Conservation (phyloP, 305 asterid genomes). For the Rubia balearica region DNA sequence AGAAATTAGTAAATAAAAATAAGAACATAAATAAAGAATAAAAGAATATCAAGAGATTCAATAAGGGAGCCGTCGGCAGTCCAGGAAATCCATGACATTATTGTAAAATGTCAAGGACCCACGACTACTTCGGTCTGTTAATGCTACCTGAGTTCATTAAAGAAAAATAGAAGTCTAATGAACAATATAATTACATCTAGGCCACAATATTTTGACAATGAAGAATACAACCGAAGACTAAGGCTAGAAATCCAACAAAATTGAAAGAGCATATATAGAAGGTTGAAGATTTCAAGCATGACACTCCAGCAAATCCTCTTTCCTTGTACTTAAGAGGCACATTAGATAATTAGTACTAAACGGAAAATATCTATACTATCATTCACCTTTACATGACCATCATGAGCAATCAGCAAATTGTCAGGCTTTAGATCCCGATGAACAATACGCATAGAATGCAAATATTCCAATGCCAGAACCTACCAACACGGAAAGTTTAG, state of each 20-base stretch:
- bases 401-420: slow-evolving; percentile 97
- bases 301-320: too few species aligned
- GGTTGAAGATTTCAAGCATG: too few species aligned
- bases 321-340: too few species aligned
- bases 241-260: not conserved
- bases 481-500: slow-evolving; percentile 33
- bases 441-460: slow-evolving; percentile 93
- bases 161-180: not conserved
- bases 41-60: not conserved
- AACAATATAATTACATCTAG: not conserved
- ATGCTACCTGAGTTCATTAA: too few species aligned
- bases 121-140: not conserved
- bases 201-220: not conserved
- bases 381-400: slow-evolving; percentile 94
- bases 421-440: slow-evolving; percentile 99
- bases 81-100: not conserved
- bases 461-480: slow-evolving; percentile 99
- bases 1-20: too few species aligned
- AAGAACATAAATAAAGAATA: too few species aligned
- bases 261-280: not conserved
- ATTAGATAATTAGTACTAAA: not conserved
- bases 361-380: slow-evolving; percentile 9
- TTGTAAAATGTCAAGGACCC: not conserved
- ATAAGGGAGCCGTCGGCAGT: not conserved
- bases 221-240: not conserved